Base-by-base conservation (phyloP, 306 rosid genomes). In the Vicia sativa region DNA sequence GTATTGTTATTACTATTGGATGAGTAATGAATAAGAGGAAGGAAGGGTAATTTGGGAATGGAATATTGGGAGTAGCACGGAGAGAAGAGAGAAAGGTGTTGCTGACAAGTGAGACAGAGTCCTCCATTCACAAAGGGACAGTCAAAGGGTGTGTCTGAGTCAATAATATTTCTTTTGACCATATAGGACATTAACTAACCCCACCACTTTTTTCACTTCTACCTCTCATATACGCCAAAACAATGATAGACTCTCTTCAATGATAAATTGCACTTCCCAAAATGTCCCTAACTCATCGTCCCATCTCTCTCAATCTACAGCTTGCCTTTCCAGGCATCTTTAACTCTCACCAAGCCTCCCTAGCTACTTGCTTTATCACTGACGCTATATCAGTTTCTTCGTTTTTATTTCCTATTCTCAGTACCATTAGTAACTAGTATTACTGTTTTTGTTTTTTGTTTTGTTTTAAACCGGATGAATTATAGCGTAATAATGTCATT, bases 301-400 rank as follows among this genome's bases (percentile, higher is more conserved):
- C 69, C 70, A 67, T 73, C 78, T 72, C 60, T 74, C 58, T 62
- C 59, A 26, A 18, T 42, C 68, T 65, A 9, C 80, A 72, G 75
- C 19, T 59, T 37, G 72, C 79, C 81, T 76, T 80, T 80, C 77
- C 84, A 72, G 68, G 28, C 84, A 72, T 76, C 81, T 80, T 80
- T 77, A 77, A 72, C 79, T 80, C 78, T 80, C 78, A 8, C 65
- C 78, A 45, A 53, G 53, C 58, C 75, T 37, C 28, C 55, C 74
- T 50, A 37, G 55, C 48, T n/a, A 37, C 11, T 25, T 38, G 53
- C 75, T 80, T 75, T 67, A 67, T 76, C 81, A 80, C 68, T 62
- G 62, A 77, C 76, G 58, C 72, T 21, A 21, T 21, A 9, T 16
- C 15, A 34, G 1, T 34, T 34, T 5, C 8, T 31, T 1, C 35